Base-by-base conservation (phyloP, 176 grass and related monocot genomes). In the Thinopyrum elongatum region DNA sequence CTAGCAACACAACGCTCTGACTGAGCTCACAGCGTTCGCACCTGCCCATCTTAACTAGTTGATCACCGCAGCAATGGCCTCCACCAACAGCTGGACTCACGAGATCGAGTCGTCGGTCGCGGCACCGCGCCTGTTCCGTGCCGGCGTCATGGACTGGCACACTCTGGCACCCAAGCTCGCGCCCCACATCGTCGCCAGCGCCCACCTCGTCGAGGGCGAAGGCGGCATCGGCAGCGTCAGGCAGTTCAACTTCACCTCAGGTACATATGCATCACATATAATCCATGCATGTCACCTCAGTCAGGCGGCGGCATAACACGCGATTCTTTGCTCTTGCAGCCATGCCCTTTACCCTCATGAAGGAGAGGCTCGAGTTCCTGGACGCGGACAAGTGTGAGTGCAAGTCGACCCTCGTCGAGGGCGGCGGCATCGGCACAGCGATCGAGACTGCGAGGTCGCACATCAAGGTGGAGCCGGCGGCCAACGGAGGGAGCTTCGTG, bases 191-290 rank as follows among this genome's bases (percentile, higher is more conserved):
- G 80, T 98, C 26, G 61, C 80, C 67, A 93, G 91, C 69, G 89
- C 87, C 31, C 23, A 76, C 55, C 34, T 82, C 15, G 30, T 93
- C 0, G 75, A 93, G 27, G 91, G 91, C 12, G 82, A 86, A 0
- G 90, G 92, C 38, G 28, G 19, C n/a, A 80, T 86, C 3, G 90
- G 95, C 25, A 89, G 87, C 65, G 17, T 97, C 27, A 97, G 92
- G 65, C 90, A 95, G 83, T 93, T 97, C 87, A 93, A 97, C 77
- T 97, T 97, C 84, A 89, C 86, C 30, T 72, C 90, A 47, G 87
- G 92, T 97, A 89, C 14, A 0, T 49, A 49, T 0, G 14, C 46
- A 51, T 16, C 1, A 6, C 47, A 51, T 51, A 51, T 4, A 16
- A 17, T 2, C 47, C 47, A 51, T 6, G 15, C 47, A 6, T 51